These are phyloP conservation scores for Venturia effusa DNA, from an alignment of 2,329 filamentous ascomycete genomes.

Conservation along the genomic window DNA sequence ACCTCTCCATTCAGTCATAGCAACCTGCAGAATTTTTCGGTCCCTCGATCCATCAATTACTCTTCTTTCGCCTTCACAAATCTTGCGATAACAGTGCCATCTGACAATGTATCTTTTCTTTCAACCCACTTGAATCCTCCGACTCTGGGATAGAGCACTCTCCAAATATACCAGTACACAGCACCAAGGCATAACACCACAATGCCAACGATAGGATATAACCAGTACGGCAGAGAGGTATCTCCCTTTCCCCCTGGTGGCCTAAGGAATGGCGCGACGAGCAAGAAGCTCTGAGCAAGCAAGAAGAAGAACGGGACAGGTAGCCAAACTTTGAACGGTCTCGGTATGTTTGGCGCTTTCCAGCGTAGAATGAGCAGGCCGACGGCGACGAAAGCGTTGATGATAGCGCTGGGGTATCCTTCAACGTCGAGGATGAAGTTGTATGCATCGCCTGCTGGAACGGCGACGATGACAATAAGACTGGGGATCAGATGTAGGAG, in stretches of 20 bases:
- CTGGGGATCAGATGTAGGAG: constrained; percentile 58
- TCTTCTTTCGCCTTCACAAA: not conserved
- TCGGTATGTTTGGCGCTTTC: constrained; percentile 23
- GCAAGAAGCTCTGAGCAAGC: constrained; percentile 30
- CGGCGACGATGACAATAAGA: constrained; percentile 53
- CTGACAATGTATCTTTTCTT: not conserved
- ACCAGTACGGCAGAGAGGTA: constrained; percentile 33
- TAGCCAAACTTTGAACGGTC: constrained; percentile 28
- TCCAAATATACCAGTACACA: constrained; percentile 24
- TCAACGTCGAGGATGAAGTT: constrained; percentile 52
- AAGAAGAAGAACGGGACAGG: constrained; percentile 28
- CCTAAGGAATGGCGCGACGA: constrained; percentile 31
- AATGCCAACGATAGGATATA: constrained; percentile 33
- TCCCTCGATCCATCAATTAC: not conserved
- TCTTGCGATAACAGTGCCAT: not conserved
- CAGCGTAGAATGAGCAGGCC: constrained; percentile 27
- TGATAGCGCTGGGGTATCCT: constrained; percentile 26
- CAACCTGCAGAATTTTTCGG: not conserved
- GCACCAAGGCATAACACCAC: constrained; percentile 27
- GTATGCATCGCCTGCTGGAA: constrained; percentile 57
- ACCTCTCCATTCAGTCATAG: not conserved
- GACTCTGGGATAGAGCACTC: constrained; percentile 18
- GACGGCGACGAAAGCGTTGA: constrained; percentile 25
- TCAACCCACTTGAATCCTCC: constrained; percentile 16
- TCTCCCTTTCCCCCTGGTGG: constrained; percentile 31